Base-by-base conservation (phyloP, 352 stramenopile genomes). In the Pythium myriotylum region DNA sequence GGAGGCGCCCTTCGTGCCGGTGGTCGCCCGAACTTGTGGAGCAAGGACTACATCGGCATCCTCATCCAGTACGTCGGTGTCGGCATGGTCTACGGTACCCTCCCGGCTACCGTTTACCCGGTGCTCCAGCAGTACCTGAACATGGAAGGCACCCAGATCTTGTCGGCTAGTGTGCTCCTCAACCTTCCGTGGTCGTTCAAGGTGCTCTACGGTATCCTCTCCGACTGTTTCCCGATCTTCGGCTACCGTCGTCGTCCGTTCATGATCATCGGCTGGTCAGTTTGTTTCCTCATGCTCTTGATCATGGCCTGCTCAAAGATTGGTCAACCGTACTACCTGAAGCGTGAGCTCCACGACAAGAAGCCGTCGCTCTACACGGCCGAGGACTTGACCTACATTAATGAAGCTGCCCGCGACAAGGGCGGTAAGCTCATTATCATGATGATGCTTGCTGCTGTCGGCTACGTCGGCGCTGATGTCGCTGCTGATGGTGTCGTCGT, bases 401-500 rank as follows among this genome's bases (percentile, higher is more conserved):
- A 86, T 58, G 51, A 56, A 14, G 49, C 67, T 13, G 77, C 77
- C 14, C 29, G 62, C 70, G 27, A 35, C 29, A 35, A 35, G 29
- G 29, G 29, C 29, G 29, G 29, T 10, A 79, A 35, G 58, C 82
- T 77, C 40, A 58, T 84, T 17, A 67, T 86, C 42, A 67, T 86
- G 57, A 84, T 83, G 74, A 77, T 81, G 56, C 54, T 86, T 23
- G 74, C 75, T 9, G 68, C 74, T 1, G 66, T 82, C 55, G 77
- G 75, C 0, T 87, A 85, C 63, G 45, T 87, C 42, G 70, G 74
- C 10, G 65, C 76, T 1, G 79, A 81, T 23, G 76, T 82, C 39
- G 78, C 68, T 24, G 71, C 78, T 7, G 78, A 86, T 46, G 78
- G 63, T 62, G 68, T 84, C n/a, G 74, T 88, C 14, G 73, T 84